phyloP scores from a whole-genome alignment of 2,329 filamentous ascomycete species.

The Phaeophleospora eucalypticola region DNA sequence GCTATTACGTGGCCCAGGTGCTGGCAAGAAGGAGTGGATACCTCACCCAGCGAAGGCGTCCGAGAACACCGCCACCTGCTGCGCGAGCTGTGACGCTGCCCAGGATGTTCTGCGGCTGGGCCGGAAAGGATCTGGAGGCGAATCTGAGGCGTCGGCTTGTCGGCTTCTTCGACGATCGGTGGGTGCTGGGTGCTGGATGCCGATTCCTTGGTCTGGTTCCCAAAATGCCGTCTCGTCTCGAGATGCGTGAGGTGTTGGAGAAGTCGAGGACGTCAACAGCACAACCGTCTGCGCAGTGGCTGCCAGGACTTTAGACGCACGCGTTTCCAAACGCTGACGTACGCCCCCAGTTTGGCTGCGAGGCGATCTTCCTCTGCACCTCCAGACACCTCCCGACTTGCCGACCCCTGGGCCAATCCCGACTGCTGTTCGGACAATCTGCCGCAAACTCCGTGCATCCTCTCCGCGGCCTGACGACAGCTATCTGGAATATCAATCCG shows the following conservation, averaged over 20 bases:
- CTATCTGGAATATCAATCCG: too few relatives aligned
- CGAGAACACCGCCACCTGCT: not conserved
- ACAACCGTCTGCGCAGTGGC: not conserved
- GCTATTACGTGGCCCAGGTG: slow-evolving; percentile 8
- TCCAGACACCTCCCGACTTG: not conserved
- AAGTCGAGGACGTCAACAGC: too few relatives aligned
- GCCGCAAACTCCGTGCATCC: not conserved
- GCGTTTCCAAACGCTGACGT: not conserved
- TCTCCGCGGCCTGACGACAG: not conserved
- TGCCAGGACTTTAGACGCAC: not conserved
- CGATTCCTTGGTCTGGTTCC: too few relatives aligned
- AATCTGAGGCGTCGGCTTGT: too few relatives aligned
- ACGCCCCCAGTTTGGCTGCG: not conserved
- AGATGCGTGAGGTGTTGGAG: too few relatives aligned
- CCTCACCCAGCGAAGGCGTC: too few relatives aligned
- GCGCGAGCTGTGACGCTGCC: not conserved
- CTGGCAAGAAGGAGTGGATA: not conserved
- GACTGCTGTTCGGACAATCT: not conserved
- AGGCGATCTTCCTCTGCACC: not conserved
- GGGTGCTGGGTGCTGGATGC: too few relatives aligned
- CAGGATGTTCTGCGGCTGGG: not conserved
- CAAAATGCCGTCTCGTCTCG: too few relatives aligned
- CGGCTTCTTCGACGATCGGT: too few relatives aligned
- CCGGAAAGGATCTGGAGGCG: too few relatives aligned
- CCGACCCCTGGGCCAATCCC: not conserved